Evolutionary conservation across 305 asterid species (phyloP), one percentile per base, ranked within the genome.

Genomic region (Salvia sclarea): DNA sequence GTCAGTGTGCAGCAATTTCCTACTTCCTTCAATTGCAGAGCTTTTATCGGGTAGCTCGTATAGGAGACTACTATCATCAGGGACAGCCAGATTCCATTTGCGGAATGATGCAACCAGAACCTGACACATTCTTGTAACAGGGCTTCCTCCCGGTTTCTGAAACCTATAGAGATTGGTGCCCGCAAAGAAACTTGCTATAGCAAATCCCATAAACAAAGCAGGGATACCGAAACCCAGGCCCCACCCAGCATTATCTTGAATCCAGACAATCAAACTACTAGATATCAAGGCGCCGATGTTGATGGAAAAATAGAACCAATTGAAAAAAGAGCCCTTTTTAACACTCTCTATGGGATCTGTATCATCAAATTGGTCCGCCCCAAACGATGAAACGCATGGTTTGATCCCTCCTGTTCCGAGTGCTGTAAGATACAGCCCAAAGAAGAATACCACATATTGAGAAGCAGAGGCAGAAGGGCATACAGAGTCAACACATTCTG

Each of bases 61-160:
- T 3, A 95, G 84, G 40, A 88, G 89, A 72, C 78, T 77, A 63
- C 88, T 80, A 73, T 95, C 98, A 64, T 33, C 74, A 3, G 99
- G 98, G 16, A 80, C 67, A 4, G 25, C 58, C 79, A 83, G 59
- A 68, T 66, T 81, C 94, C 93, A 83, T 61, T 95, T 95, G 45
- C 84, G 92, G 70, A 67, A 85, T 8, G 88, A 76, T 22, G 97
- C 98, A 65, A 88, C 92, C 58, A 91, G 41, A 55, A 95, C 99
- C 87, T 95, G 99, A 69, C 91, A 89, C 84, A 91, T 86, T 81
- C 99, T 83, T 22, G 98, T 94, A 69, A 94, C 60, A 43, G 99
- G 99, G 78, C 99, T 94, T 62, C 99, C 99, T 59, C 97, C 98
- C 2, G 98, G 98, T 79, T 76, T 88, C 91, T 91, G 99, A 83